Percentiles rank a stretch among this genome's conserved stretches.
Conservation (phyloP, 805 yeast genomes). For the Starmerella floricola region DNA sequence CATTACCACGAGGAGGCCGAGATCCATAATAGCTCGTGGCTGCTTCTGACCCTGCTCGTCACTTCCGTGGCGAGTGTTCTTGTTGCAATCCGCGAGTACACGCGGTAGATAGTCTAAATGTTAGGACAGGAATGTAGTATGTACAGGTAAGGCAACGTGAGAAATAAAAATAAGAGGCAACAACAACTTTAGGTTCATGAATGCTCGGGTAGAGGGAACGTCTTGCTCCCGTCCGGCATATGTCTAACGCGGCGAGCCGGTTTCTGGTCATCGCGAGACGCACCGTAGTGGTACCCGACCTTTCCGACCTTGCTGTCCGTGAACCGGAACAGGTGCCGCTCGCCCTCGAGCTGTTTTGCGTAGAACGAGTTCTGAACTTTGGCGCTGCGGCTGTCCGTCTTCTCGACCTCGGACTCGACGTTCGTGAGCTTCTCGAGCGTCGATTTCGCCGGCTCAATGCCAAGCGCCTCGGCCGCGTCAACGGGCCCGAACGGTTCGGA, state of each 20-base stretch:
- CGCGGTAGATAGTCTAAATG: not conserved
- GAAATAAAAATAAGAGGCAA: not conserved
- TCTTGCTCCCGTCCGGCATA: conserved; percentile 20
- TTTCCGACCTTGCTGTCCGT: conserved; percentile 66
- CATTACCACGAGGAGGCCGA: conserved; percentile 15
- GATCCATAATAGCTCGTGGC: conserved; percentile 17
- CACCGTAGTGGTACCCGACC: conserved; percentile 88
- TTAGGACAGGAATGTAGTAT: not conserved
- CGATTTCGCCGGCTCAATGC: conserved; percentile 74
- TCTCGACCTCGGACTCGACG: conserved; percentile 15
- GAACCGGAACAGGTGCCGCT: conserved; percentile 60
- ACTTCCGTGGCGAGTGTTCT: conserved; percentile 19
- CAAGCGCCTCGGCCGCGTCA: conserved; percentile 80
- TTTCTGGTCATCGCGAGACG: conserved; percentile 75
- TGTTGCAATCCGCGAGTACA: conserved; percentile 10
- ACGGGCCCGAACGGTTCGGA: conserved; percentile 91
- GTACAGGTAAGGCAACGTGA: too few species aligned
- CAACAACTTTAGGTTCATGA: conserved; percentile 5
- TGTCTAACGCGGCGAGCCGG: conserved; percentile 46
- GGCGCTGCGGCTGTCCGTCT: conserved; percentile 18
- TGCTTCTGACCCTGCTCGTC: conserved; percentile 10
- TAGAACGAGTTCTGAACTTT: conserved; percentile 30
- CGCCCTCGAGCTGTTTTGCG: conserved; percentile 56
- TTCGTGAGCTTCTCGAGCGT: conserved; percentile 50
- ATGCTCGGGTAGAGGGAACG: conserved; percentile 23